phyloP scores from a whole-genome alignment of 495 filamentous ascomycete genomes.

The Hamigera avellanea region DNA sequence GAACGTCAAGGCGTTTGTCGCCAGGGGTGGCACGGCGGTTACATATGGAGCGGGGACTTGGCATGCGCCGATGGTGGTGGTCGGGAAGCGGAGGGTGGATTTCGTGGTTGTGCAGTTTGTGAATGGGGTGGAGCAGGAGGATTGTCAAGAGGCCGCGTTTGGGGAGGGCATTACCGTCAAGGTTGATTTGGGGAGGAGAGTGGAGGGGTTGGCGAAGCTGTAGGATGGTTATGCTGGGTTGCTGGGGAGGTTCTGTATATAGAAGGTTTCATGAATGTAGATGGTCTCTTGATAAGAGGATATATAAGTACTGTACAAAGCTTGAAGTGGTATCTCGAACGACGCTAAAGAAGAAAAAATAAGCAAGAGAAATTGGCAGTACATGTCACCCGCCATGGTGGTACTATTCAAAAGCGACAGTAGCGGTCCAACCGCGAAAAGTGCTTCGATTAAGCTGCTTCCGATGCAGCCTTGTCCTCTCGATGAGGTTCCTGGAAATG shows the following conservation, averaged over 20 bases:
- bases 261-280: not conserved
- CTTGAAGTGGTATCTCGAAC: too few relatives aligned
- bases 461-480: too few relatives aligned
- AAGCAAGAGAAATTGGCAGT: too few relatives aligned
- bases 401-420: too few relatives aligned
- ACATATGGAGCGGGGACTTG: conserved; percentile 88
- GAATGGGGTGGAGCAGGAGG: conserved; percentile 74
- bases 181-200: not conserved
- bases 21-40: conserved; percentile 69
- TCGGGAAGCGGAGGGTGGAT: conserved; percentile 56
- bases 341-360: too few relatives aligned
- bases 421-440: too few relatives aligned
- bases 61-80: conserved; percentile 94
- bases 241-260: not conserved
- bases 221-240: not conserved
- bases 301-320: not conserved
- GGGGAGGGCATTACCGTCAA: conserved; percentile 16
- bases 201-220: not conserved
- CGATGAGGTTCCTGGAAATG: too few relatives aligned
- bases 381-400: too few relatives aligned
- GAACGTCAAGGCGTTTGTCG: conserved; percentile 65
- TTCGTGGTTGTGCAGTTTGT: conserved; percentile 86
- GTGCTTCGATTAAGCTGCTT: too few relatives aligned
- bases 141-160: conserved; percentile 75
- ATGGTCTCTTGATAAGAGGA: conserved; percentile 3